Conservation (phyloP, 306 rosid genomes). For the Rosa chinensis region DNA sequence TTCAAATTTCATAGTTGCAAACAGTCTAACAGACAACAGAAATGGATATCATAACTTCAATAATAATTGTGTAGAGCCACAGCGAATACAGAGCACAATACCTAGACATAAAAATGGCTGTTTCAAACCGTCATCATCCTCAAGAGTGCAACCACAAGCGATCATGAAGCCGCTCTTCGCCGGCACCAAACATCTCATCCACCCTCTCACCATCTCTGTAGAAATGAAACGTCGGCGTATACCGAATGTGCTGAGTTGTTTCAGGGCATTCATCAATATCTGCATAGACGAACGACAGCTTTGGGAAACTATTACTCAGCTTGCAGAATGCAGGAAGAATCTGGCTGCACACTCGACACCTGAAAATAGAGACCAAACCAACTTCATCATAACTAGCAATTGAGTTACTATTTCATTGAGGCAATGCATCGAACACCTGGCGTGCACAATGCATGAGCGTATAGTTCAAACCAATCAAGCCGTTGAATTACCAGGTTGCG, state of each 20-base stretch:
- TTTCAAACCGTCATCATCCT: not conserved
- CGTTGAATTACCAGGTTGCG: slow-evolving; percentile 68
- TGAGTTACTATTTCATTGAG: not conserved
- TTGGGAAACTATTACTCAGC: slow-evolving; percentile 70
- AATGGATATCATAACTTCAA: not conserved
- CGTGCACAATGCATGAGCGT: slow-evolving; percentile 7
- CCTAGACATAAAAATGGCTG: not conserved
- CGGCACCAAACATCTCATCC: slow-evolving; percentile 68
- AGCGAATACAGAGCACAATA: not conserved
- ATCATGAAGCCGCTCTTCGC: slow-evolving; percentile 61
- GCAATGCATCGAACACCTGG: slow-evolving; percentile 36
- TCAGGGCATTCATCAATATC: slow-evolving; percentile 91
- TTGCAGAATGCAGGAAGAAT: slow-evolving; percentile 75
- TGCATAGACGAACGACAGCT: slow-evolving; percentile 66
- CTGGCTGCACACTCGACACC: slow-evolving; percentile 78
- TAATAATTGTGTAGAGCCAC: not conserved
- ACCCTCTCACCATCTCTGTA: slow-evolving; percentile 74
- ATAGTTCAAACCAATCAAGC: not conserved
- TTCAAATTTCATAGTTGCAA: not conserved
- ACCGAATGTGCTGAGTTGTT: slow-evolving; percentile 78
- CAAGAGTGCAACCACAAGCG: slow-evolving; percentile 57
- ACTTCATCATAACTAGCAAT: not conserved
- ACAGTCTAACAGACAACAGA: not conserved
- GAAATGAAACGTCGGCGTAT: slow-evolving; percentile 81
- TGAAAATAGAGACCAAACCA: slow-evolving; percentile 27